Conservation (phyloP, 1,284 basidiomycete species). For the Ceratobasidium papillatum region DNA sequence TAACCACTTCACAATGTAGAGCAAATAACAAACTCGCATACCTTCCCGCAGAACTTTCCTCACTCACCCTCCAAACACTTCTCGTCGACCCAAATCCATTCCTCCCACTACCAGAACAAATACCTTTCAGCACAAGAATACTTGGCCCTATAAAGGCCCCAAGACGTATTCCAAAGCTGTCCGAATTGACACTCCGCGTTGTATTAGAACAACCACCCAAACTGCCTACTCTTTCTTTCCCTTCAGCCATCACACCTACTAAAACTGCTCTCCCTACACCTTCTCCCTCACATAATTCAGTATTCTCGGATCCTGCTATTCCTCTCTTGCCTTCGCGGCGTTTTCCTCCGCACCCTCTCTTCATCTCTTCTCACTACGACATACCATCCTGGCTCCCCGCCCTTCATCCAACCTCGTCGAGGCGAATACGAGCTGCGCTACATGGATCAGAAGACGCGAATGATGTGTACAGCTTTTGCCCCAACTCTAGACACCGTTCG, state of each 20-base stretch:
- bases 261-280: neutral
- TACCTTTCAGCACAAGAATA: neutral
- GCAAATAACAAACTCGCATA: slow-evolving; percentile 26
- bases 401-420: neutral
- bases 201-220: neutral
- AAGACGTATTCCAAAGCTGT: neutral
- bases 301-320: slow-evolving; percentile 10
- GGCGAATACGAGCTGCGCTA: neutral
- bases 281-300: slow-evolving; percentile 12
- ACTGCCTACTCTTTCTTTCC: neutral
- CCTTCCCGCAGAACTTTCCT: slow-evolving; percentile 20
- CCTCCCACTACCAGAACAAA: neutral
- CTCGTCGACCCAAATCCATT: slow-evolving; percentile 37
- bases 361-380: slow-evolving; percentile 1
- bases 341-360: slow-evolving; percentile 16
- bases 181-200: slow-evolving; percentile 23
- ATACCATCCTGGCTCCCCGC: slow-evolving; percentile 1
- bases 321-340: neutral
- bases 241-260: neutral
- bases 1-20: neutral
- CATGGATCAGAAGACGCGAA: slow-evolving; percentile 24
- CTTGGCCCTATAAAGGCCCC: neutral
- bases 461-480: slow-evolving; percentile 17
- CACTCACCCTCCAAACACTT: slow-evolving; percentile 23
- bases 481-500: neutral